Base-by-base conservation (phyloP, 2,329 filamentous ascomycete species). In the Xylaria arbuscula region DNA sequence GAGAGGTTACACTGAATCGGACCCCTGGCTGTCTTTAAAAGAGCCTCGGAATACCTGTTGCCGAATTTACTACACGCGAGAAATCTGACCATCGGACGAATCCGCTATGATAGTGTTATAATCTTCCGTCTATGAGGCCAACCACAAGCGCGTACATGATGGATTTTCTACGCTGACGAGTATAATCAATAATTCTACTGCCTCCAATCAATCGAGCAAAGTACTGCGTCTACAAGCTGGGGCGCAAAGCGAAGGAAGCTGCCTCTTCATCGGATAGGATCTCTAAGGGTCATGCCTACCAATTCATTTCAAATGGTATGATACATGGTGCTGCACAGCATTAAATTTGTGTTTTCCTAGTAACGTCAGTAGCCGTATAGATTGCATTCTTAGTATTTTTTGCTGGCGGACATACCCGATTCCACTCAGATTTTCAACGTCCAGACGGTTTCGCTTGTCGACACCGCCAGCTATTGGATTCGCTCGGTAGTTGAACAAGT, bases 401-500 rank as follows among this genome's bases (percentile, higher is more conserved):
- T 28, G 10, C 51, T 17, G 76, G 92, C 83, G 94, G 28, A 97
- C 93, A 77, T 97, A 88, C 47, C 96, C 96, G 68, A 99, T 90
- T 1, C 96, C 95, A 74, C 94, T 96, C 78, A 94, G 88, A 70
- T 88, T 87, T 66, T 90, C 89, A 73, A 90, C 88, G 78, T 97
- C 94, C 47, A 95, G 85, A 74, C 89, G 83, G 78, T 97, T 97
- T 76, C 87, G 89, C 76, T 87, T 86, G 79, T 98, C 90, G 51
- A 98, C 90, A 24, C 96, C 96, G 57, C 96, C 94, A 0, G 89
- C 84, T 76, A 99, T 92, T n/a, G 90, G 89, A 68, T 92, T 90
- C 13, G 93, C 93, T 66, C 93, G 90, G 84, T 98, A 99, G 82
- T 99, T 99, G 87, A 97, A 99, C 38, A 99, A 85, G 81, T 99